phyloP scores from a whole-genome alignment of 2,329 filamentous ascomycete genomes.

The Curvularia sp. region DNA sequence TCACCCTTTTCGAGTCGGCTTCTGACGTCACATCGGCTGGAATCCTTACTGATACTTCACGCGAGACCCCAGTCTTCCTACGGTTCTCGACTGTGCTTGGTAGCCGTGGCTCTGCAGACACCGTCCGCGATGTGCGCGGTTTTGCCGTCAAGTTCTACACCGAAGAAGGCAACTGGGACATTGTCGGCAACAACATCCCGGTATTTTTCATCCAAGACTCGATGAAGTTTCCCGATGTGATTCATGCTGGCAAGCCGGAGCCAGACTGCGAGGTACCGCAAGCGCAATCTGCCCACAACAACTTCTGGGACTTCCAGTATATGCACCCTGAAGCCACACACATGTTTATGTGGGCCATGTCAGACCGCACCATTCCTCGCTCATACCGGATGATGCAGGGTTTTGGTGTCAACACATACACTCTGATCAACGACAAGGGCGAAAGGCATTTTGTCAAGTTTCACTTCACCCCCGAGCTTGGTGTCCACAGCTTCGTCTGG shows the following conservation, averaged over 20 bases:
- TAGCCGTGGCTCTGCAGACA: slow-evolving; percentile 78
- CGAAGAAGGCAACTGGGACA: slow-evolving; percentile 77
- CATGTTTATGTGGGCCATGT: slow-evolving; percentile 83
- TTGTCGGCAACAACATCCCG: slow-evolving; percentile 76
- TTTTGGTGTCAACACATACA: slow-evolving; percentile 83
- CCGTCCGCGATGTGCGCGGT: slow-evolving; percentile 81
- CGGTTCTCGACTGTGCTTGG: slow-evolving; percentile 82
- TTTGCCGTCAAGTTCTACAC: slow-evolving; percentile 83
- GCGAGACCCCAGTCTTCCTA: slow-evolving; percentile 71
- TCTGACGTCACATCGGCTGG: slow-evolving; percentile 69
- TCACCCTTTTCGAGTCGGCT: slow-evolving; percentile 70
- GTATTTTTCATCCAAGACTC: slow-evolving; percentile 80
- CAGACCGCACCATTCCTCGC: slow-evolving; percentile 74
- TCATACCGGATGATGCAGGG: slow-evolving; percentile 87
- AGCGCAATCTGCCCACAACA: slow-evolving; percentile 74
- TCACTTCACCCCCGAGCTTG: slow-evolving; percentile 75
- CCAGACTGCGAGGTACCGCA: slow-evolving; percentile 75
- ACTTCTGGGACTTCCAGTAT: slow-evolving; percentile 76
- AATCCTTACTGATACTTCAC: slow-evolving; percentile 71
- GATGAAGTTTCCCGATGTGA: slow-evolving; percentile 75
- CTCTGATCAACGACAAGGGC: slow-evolving; percentile 71
- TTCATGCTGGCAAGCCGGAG: slow-evolving; percentile 70
- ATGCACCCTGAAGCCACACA: slow-evolving; percentile 75
- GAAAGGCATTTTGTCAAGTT: slow-evolving; percentile 80
- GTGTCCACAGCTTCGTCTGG: slow-evolving; percentile 79